Percentiles rank a stretch among this genome's conserved stretches.
Conservation (phyloP, 305 asterid species). For the Ilex paraguariensis region DNA sequence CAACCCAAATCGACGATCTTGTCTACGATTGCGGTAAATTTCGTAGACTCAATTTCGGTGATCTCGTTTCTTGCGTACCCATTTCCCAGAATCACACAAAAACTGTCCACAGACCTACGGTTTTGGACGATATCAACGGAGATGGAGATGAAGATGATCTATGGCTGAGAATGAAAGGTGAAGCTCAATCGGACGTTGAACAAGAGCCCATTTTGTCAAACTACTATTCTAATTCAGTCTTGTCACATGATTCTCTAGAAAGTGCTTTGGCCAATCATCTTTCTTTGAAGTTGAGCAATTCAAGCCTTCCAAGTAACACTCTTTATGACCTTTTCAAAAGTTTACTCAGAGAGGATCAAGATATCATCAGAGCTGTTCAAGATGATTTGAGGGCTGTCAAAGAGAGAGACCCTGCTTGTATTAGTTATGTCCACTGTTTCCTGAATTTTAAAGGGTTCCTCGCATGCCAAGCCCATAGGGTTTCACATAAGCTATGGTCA, state of each 20-base stretch:
- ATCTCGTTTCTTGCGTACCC: conserved; percentile 35
- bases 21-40: conserved; percentile 28
- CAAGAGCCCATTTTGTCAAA: conserved; percentile 63
- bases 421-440: conserved; percentile 72
- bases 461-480: conserved; percentile 70
- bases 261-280: conserved; percentile 58
- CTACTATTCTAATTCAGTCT: conserved; percentile 47
- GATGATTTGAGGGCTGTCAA: conserved; percentile 66
- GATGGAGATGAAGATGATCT: conserved; percentile 24
- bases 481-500: conserved; percentile 65
- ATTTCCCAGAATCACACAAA: conserved; percentile 15
- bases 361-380: conserved; percentile 42
- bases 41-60: conserved; percentile 35
- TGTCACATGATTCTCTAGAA: conserved; percentile 57
- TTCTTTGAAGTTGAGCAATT: conserved; percentile 51
- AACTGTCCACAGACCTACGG: neutral
- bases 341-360: conserved; percentile 41
- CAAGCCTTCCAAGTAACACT: conserved; percentile 39
- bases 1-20: conserved; percentile 28
- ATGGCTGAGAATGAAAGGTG: conserved; percentile 61
- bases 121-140: conserved; percentile 3
- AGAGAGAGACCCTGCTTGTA: conserved; percentile 88
- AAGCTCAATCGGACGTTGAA: conserved; percentile 54
- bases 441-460: conserved; percentile 76
- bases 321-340: conserved; percentile 47